These are phyloP conservation scores for Macroventuria anomochaeta DNA, from an alignment of 2,329 filamentous ascomycete genomes.

Conservation along the genomic window DNA sequence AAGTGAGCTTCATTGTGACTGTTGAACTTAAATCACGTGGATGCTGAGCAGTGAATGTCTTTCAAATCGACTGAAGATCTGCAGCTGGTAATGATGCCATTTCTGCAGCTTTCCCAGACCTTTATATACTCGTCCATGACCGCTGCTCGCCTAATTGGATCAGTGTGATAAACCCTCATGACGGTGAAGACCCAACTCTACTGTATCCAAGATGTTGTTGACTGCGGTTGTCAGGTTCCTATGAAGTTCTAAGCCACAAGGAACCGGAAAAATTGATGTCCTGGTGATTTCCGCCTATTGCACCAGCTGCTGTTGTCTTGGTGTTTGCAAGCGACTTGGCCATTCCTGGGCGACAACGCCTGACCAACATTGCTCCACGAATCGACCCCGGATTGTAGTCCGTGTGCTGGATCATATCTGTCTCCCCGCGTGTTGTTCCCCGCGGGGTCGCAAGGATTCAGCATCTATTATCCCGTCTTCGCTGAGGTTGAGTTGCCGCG, in stretches of 20 bases:
- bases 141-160: constrained; percentile 2
- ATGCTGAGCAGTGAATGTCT: constrained; percentile 1
- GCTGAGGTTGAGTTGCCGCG: background rate
- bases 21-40: background rate
- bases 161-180: constrained; percentile 1
- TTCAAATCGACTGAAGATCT: constrained; percentile 13
- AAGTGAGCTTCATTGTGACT: constrained; percentile 28
- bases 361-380: constrained; percentile 19
- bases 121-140: constrained; percentile 16
- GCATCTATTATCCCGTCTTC: constrained; percentile 6
- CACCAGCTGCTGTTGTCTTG: constrained; percentile 9
- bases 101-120: constrained; percentile 11
- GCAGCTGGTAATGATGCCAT: constrained; percentile 11
- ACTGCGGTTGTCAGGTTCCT: constrained; percentile 11
- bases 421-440: constrained; percentile 5
- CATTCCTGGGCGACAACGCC: constrained; percentile 12
- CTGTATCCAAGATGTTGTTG: constrained; percentile 9
- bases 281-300: constrained; percentile 14
- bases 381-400: constrained; percentile 15
- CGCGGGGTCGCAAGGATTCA: constrained; percentile 8
- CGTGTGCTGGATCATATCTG: constrained; percentile 1
- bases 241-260: constrained; percentile 15
- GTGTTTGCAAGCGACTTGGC: constrained; percentile 18
- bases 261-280: constrained; percentile 16
- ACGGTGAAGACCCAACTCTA: constrained; percentile 3